Percentiles rank a stretch among this genome's conserved stretches.
phyloP scores from a whole-genome alignment of 2,329 filamentous ascomycete species.

The Fonsecaea pedrosoi region DNA sequence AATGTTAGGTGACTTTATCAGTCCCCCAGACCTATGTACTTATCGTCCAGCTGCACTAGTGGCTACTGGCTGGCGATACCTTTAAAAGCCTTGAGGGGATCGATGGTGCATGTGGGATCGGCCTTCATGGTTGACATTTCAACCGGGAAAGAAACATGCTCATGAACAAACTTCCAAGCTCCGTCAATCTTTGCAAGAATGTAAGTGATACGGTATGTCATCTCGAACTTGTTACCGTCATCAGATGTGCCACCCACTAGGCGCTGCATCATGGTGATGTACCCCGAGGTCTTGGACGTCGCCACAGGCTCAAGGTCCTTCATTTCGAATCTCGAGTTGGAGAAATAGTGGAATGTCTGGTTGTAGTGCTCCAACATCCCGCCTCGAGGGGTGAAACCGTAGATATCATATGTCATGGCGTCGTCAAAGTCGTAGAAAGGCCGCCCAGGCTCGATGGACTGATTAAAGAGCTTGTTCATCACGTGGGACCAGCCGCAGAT shows the following conservation, averaged over 20 bases:
- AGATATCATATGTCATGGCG: conserved; percentile 13
- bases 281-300: conserved; percentile 11
- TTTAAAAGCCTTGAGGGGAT: conserved; percentile 41
- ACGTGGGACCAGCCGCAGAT: conserved; percentile 7
- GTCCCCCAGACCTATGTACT: too few species aligned
- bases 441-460: conserved; percentile 11
- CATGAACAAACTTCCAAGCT: conserved; percentile 17
- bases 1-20: too few species aligned
- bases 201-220: conserved; percentile 18
- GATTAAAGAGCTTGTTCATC: conserved; percentile 14
- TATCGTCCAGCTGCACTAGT: neutral
- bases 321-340: conserved; percentile 13
- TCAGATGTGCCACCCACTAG: conserved; percentile 2
- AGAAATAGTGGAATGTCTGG: conserved; percentile 10
- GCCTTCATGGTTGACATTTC: conserved; percentile 10
- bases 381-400: conserved; percentile 10
- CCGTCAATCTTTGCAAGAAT: conserved; percentile 14
- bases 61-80: neutral
- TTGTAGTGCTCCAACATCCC: conserved; percentile 13
- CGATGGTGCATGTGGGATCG: conserved; percentile 24
- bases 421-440: conserved; percentile 17
- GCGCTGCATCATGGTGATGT: conserved; percentile 13
- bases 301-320: conserved; percentile 19
- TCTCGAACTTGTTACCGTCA: conserved; percentile 14
- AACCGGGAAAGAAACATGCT: conserved; percentile 20